These are phyloP conservation scores for Auxenochlorella pyrenoidosa DNA, from an alignment of 139 green algal genomes.

Conservation along the genomic window DNA sequence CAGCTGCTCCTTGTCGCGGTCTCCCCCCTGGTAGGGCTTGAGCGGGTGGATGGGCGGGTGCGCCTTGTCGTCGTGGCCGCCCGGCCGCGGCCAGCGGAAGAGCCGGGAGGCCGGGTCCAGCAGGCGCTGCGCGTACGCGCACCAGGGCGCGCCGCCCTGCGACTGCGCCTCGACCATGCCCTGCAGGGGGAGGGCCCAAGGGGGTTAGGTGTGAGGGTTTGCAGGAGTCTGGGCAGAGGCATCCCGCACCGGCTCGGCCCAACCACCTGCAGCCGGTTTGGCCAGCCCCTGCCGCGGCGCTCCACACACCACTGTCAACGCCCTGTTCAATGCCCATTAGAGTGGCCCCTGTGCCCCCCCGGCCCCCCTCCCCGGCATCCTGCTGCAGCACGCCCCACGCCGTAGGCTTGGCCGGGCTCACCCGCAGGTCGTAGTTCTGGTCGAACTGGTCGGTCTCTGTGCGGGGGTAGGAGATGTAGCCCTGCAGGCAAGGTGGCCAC, in stretches of 20 bases:
- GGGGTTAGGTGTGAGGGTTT: neutral
- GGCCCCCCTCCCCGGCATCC: neutral
- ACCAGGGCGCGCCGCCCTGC: slow-evolving; percentile 61
- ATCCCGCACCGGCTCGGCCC: too few species aligned
- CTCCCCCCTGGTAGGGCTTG: slow-evolving; percentile 45
- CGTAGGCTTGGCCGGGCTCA: neutral
- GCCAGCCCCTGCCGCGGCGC: neutral
- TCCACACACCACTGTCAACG: too few species aligned
- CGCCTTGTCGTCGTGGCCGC: slow-evolving; percentile 88
- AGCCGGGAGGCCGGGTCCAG: slow-evolving; percentile 56
- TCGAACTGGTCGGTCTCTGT: slow-evolving; percentile 96
- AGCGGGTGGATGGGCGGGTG: slow-evolving; percentile 97
- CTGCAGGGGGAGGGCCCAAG: slow-evolving; percentile 28
- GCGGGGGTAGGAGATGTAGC: slow-evolving; percentile 96
- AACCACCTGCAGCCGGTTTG: too few species aligned
- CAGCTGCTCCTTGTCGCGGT: slow-evolving; percentile 78
- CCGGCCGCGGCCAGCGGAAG: slow-evolving; percentile 73
- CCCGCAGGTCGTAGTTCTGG: slow-evolving; percentile 76
- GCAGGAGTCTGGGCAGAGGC: too few species aligned
- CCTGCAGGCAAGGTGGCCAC: slow-evolving; percentile 29
- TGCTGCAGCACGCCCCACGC: neutral
- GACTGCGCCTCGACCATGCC: slow-evolving; percentile 69
- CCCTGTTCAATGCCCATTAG: neutral
- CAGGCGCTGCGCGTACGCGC: slow-evolving; percentile 64
- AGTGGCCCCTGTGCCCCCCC: too few species aligned